Evolutionary conservation across 768 basidiomycete genomes (phyloP), one percentile per base, ranked within the genome.

Genomic region (Polyporus arcularius): DNA sequence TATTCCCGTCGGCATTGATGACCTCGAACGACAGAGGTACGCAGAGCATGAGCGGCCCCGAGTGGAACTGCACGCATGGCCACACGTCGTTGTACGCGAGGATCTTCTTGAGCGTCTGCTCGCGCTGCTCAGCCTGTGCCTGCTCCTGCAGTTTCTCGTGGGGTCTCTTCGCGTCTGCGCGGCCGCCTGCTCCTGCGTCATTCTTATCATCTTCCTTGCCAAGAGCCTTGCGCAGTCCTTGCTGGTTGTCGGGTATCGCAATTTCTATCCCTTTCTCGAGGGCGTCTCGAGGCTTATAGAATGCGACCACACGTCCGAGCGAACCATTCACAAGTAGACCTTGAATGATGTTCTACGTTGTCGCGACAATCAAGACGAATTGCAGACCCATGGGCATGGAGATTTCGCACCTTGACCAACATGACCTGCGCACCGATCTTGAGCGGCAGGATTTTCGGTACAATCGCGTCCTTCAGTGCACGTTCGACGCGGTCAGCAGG

Each of bases 341-440:
- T 79, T 90, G 89, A 1, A 80, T 69, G 57, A 90, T 70, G 64
- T 91, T 91, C 88, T 90, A 63, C 26, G 47, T 15, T 11, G 61
- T 40, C 16, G 43, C 35, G 31, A 32, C 8, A 12, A 43, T 28
- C 21, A 42, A 41, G 28, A 30, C 11, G 42, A 52, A 12, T 39
- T 16, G 54, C 43, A 53, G 47, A 18, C 4, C 14, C 10, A 40
- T 8, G 14, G 8, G 8, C 3, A 30, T 6, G 32, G 16, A 31
- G 49, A 18, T 16, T 40, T 49, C 49, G 8, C 59, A 85, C 88
- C 79, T 89, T 89, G 64, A 89, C 79, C 2, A 90, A 71, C 91
- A 93, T 93, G 4, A 96, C 94, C 70, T 96, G 94, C 3, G 92
- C 90, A 12, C 88, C 88, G 53, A 88, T 77, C 74, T 86, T 87